Base-by-base conservation (phyloP, 2,329 filamentous ascomycete genomes). In the Fusarium sp. region DNA sequence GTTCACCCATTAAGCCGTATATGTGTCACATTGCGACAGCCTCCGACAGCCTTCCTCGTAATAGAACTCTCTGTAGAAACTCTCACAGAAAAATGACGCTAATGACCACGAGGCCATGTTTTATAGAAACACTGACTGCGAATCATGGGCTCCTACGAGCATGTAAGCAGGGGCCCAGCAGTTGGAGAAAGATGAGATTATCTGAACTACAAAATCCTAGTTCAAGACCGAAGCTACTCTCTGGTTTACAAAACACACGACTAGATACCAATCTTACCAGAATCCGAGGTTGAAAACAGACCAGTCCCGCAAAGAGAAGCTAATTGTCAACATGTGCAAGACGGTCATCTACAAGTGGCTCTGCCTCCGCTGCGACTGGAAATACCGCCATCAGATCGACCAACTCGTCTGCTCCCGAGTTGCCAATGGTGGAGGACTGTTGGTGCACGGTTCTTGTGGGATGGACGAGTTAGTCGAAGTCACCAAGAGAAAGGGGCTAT, bases 311-410 rank as follows among this genome's bases (percentile, higher is more conserved):
- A 20, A 14, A 10, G 4, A 32, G 17, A 14, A 20, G 47, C 6
- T 4, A 3, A 20, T 17, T 4, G n/a, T 8, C 17, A 40, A 30
- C 1, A 58, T 58, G 54, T 58, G 54, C 54, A 58, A 58, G 35
- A 58, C 54, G 6, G 54, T 58, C 5, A 6, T 58, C 15, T 58
- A 58, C 33, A 37, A 38, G 25, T 58, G n/a, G 10, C 14, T 58
- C 15, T 58, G 54, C 54, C 14, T 25, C 15, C 33, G 35, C 9
- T 58, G 54, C 54, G 35, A 11, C 54, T 58, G 54, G 54, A 10
- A 11, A 27, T 27, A 27, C 22, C 4, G 32, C 20, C 54, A 58
- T 6, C 22, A 27, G 35, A 20, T 27, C 22, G 17, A 7, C 33
- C 14, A 58, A 3, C 9, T 58, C 3, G 15, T 25, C 33, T 58